Conservation (phyloP, 2,329 filamentous ascomycete genomes). For the Drechmeria coniospora region DNA sequence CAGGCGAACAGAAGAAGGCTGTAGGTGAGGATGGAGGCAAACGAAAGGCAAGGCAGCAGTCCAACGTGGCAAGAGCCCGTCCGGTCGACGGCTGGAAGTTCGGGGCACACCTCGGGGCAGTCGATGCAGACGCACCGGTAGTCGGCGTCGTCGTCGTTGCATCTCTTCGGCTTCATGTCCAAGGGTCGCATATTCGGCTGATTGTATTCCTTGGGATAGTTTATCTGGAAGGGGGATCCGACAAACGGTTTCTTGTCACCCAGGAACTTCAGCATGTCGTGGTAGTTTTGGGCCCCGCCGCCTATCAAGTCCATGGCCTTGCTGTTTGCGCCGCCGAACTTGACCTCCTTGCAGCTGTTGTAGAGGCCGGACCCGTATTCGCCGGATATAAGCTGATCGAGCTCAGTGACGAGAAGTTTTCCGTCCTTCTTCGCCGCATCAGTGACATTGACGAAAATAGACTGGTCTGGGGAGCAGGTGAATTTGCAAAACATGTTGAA, state of each 20-base stretch:
- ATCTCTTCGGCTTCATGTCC: conserved; percentile 62
- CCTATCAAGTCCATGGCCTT: conserved; percentile 94
- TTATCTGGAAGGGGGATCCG: conserved; percentile 96
- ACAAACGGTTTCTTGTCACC: conserved; percentile 72
- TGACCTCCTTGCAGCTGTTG: conserved; percentile 96
- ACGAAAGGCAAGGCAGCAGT: conserved; percentile 79
- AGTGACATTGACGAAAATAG: conserved; percentile 87
- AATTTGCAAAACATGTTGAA: conserved; percentile 98
- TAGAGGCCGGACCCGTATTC: conserved; percentile 81
- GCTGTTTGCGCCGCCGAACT: conserved; percentile 86
- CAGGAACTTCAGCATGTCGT: conserved; percentile 75
- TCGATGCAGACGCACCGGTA: conserved; percentile 91
- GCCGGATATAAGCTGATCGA: conserved; percentile 78
- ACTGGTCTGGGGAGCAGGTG: conserved; percentile 94
- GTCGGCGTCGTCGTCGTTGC: conserved; percentile 73
- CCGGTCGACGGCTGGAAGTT: conserved; percentile 60
- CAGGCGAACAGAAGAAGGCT: conserved; percentile 56
- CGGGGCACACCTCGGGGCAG: conserved; percentile 73
- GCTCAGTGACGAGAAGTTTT: conserved; percentile 60
- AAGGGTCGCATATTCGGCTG: conserved; percentile 58
- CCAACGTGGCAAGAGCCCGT: conserved; percentile 67
- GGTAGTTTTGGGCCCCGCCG: conserved; percentile 82
- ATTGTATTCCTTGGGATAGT: conserved; percentile 55
- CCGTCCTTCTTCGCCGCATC: conserved; percentile 45
- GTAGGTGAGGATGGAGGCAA: conserved; percentile 80